Base-by-base conservation (phyloP, 345 rosid genomes). In the Gossypioides kirkii region DNA sequence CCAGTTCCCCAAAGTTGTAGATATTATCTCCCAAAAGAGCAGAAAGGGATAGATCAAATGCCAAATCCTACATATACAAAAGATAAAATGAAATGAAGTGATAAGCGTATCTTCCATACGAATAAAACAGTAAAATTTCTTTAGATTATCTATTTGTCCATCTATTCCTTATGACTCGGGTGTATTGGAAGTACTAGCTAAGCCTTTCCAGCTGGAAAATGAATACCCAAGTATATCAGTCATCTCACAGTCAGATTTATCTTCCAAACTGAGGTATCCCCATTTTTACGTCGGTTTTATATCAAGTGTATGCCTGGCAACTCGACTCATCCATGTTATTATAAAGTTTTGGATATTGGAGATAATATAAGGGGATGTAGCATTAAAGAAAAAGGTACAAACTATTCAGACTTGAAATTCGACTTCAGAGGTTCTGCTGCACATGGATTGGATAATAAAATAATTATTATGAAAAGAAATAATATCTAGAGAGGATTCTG, bases 11-110 rank as follows among this genome's bases (percentile, higher is more conserved):
- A 63, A 92, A 95, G 87, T 95, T 95, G 90, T 91, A 95, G 80
- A 95, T 93, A 78, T 92, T 91, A 74, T 95, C 98, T 78, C 99
- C 99, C 86, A 95, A 84, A 76, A 95, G 87, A 18, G 99, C 99
- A 74, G 99, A 89, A 61, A 95, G 96, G 64, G 99, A 95, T 50
- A 95, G 84, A 81, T 95, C 99, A 59, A 92, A 95, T 46, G 97
- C 98, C 96, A 95, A 85, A 83, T 95, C 99, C 98, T 95, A 72
- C 74, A 81, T 71, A 70, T 10, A 45, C 3, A 52, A 43, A 67
- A 32, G 64, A 12, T 12, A 47, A 47, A 46, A 47, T 49, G 45
- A 62, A 59, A 36, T 2, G 5, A 16, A 70, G 38, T 52, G 13
- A 70, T 53, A 32, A 32, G 7, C 1, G 1, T 32, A 32, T 32